A percentile compares a stretch with the other conserved stretches of the same genome.
These are phyloP conservation scores for Fistulinella prunicolor DNA, from an alignment of 768 basidiomycete genomes.

Conservation along the genomic window DNA sequence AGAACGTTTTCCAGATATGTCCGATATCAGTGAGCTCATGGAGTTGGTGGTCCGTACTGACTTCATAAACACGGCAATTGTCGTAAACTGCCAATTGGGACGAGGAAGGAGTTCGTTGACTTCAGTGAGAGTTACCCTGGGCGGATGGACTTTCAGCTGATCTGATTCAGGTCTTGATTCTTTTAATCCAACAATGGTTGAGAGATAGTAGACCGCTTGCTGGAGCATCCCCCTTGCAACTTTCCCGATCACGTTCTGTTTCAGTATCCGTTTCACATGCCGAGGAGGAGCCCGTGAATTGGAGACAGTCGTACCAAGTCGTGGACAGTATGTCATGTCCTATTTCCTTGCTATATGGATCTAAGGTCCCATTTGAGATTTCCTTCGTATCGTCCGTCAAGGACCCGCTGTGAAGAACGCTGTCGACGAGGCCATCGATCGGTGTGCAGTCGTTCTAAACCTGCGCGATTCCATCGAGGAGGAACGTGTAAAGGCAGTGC, in stretches of 20 bases:
- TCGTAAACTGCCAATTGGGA: slow-evolving; percentile 95
- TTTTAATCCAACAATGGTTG: slow-evolving; percentile 85
- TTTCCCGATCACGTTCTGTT: slow-evolving; percentile 42
- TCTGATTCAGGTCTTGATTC: slow-evolving; percentile 60
- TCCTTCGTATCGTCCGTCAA: slow-evolving; percentile 81
- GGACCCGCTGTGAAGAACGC: slow-evolving; percentile 81
- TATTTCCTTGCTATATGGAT: neutral
- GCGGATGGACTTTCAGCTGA: slow-evolving; percentile 1
- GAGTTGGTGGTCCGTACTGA: slow-evolving; percentile 71
- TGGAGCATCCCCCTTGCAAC: slow-evolving; percentile 30
- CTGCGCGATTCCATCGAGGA: slow-evolving; percentile 88
- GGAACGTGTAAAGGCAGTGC: slow-evolving; percentile 70
- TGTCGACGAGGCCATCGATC: slow-evolving; percentile 88
- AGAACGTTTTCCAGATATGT: slow-evolving; percentile 74
- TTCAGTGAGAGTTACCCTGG: slow-evolving; percentile 50
- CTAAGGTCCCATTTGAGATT: slow-evolving; percentile 43
- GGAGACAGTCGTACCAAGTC: slow-evolving; percentile 72
- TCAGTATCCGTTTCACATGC: slow-evolving; percentile 34
- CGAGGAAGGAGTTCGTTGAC: slow-evolving; percentile 88
- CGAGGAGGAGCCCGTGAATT: slow-evolving; percentile 29
- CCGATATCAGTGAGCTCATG: slow-evolving; percentile 73
- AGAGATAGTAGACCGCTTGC: slow-evolving; percentile 33
- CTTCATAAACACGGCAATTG: slow-evolving; percentile 71
- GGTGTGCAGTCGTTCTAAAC: slow-evolving; percentile 79
- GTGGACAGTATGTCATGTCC: slow-evolving; percentile 72